phyloP scores from a whole-genome alignment of 805 yeast genomes.

The Candida glaebosa region DNA sequence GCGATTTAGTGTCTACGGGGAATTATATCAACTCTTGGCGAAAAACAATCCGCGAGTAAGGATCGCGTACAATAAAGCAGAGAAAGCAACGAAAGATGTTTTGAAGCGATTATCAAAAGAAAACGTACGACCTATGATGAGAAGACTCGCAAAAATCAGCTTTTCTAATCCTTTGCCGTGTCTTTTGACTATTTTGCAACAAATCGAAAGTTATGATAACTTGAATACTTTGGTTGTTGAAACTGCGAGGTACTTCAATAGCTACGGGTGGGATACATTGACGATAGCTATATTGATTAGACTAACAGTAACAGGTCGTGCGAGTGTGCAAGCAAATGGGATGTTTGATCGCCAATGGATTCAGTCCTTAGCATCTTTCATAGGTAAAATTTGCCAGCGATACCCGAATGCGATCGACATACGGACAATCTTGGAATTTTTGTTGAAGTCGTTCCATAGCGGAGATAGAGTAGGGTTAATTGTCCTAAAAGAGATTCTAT shows the following conservation, averaged over 20 bases:
- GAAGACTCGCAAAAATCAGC: constrained; percentile 67
- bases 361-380: constrained; percentile 73
- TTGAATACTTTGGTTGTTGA: constrained; percentile 74
- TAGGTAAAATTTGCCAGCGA: constrained; percentile 64
- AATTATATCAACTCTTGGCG: constrained; percentile 55
- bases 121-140: constrained; percentile 68
- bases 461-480: constrained; percentile 59
- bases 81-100: constrained; percentile 72
- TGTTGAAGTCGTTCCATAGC: constrained; percentile 59
- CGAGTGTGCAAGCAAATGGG: constrained; percentile 72
- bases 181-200: constrained; percentile 65
- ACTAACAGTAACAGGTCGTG: constrained; percentile 61
- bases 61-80: constrained; percentile 61
- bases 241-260: constrained; percentile 70
- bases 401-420: constrained; percentile 55
- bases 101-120: constrained; percentile 81
- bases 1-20: constrained; percentile 79
- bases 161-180: constrained; percentile 78
- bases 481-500: constrained; percentile 63
- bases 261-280: constrained; percentile 81
- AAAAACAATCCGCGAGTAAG: constrained; percentile 56
- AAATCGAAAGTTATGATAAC: constrained; percentile 89
- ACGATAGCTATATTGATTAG: constrained; percentile 70
- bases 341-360: constrained; percentile 81
- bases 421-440: constrained; percentile 55